Percentiles rank a stretch among this genome's conserved stretches.
Conservation (phyloP, 331 rosid genomes). For the Quercus tomentella region DNA sequence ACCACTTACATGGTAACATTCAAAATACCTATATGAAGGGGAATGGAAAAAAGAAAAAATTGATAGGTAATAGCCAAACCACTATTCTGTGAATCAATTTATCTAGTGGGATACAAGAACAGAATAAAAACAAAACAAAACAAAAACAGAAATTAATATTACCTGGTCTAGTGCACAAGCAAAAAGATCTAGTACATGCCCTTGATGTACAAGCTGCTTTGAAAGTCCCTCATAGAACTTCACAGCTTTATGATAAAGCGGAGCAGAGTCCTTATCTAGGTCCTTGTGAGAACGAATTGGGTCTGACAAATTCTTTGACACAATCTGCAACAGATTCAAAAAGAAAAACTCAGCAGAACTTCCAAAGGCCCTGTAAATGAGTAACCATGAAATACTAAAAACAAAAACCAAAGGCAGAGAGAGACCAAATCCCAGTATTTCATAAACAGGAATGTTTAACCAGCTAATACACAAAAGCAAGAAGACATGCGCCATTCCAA, state of each 20-base stretch:
- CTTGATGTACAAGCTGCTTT: constrained; percentile 98
- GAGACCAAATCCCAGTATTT: neutral
- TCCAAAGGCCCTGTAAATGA: neutral
- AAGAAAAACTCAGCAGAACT: constrained; percentile 20
- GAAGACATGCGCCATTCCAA: neutral
- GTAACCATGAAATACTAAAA: neutral
- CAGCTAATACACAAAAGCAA: neutral
- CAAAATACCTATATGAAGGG: neutral
- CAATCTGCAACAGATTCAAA: constrained; percentile 59
- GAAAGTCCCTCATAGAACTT: constrained; percentile 90
- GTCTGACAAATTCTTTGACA: constrained; percentile 78
- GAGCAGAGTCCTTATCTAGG: constrained; percentile 94
- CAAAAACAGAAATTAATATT: constrained; percentile 5
- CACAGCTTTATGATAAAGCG: constrained; percentile 80
- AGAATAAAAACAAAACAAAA: neutral
- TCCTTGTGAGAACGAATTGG: constrained; percentile 99
- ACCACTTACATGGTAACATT: neutral
- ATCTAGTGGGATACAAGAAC: neutral
- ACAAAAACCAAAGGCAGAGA: neutral
- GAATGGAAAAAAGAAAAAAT: neutral
- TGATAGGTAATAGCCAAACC: constrained; percentile 5
- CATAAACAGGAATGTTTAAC: neutral
- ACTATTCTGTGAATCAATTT: neutral
- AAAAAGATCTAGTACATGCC: constrained; percentile 93
- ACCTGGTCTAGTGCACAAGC: constrained; percentile 99